A percentile compares a stretch with the other conserved stretches of the same genome.
Evolutionary conservation across 2,329 filamentous ascomycete genomes (phyloP).

Genomic region (Aspergillus sp.): DNA sequence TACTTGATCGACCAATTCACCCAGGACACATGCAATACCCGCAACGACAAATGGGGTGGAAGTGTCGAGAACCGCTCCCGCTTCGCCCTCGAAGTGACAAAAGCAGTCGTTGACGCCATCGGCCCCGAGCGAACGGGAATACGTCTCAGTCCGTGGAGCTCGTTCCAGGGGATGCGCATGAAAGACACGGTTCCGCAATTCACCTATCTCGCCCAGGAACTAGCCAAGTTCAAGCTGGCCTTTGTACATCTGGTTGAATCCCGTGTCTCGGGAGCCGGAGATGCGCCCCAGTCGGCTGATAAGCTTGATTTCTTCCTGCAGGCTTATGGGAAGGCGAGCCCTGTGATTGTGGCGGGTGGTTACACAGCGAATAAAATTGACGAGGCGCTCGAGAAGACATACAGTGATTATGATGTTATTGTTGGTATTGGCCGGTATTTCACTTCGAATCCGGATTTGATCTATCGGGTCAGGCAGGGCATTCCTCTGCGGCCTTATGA

Average conservation of each 20-base stretch:
- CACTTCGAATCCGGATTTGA: constrained; percentile 4
- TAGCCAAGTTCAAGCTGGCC: not conserved
- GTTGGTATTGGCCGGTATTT: not conserved
- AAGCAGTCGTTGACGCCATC: not conserved
- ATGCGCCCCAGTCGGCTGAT: not conserved
- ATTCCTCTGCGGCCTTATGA: constrained; percentile 35
- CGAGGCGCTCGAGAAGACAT: not conserved
- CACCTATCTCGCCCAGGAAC: not conserved
- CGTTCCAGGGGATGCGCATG: not conserved
- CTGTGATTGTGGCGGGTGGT: not conserved
- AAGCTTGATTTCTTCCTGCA: not conserved
- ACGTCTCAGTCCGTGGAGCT: not conserved
- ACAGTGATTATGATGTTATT: too few species aligned
- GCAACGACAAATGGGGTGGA: not conserved
- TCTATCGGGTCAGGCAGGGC: constrained; percentile 34
- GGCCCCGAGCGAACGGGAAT: not conserved
- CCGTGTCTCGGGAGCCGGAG: not conserved
- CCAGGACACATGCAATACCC: not conserved
- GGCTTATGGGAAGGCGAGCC: not conserved
- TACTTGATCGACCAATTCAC: not conserved
- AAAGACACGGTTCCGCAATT: not conserved
- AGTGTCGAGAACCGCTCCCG: not conserved
- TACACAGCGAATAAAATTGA: not conserved
- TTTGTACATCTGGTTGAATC: not conserved
- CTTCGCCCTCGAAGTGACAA: not conserved